Percentiles rank a stretch among this genome's conserved stretches.
phyloP scores from a whole-genome alignment of 768 basidiomycete genomes.

The Strobilomyces dryophilus region DNA sequence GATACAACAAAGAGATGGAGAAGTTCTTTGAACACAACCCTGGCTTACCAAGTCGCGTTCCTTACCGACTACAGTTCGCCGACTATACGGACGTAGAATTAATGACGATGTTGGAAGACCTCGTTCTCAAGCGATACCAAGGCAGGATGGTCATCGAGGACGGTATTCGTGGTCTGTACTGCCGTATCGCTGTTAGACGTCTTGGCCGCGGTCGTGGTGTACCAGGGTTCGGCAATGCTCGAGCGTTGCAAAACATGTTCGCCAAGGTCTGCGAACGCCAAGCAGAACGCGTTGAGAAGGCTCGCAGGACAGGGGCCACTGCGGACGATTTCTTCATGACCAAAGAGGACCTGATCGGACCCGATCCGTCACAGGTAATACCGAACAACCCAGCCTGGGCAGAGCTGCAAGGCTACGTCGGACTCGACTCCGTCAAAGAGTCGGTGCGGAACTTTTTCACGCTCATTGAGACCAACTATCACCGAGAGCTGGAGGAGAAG shows the following conservation, averaged over 20 bases:
- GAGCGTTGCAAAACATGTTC: constrained; percentile 53
- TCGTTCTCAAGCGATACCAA: constrained; percentile 41
- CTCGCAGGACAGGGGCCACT: constrained; percentile 35
- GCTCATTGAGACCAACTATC: constrained; percentile 50
- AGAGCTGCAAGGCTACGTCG: constrained; percentile 48
- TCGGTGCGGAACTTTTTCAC: constrained; percentile 45
- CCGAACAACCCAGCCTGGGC: constrained; percentile 46
- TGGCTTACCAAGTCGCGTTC: constrained; percentile 63
- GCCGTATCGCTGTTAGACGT: constrained; percentile 31
- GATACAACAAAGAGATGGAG: constrained; percentile 72
- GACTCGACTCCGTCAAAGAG: constrained; percentile 55
- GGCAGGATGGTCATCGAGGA: constrained; percentile 54
- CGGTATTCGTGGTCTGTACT: constrained; percentile 50
- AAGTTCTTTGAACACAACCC: constrained; percentile 77
- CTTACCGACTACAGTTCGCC: constrained; percentile 52
- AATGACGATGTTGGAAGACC: constrained; percentile 47
- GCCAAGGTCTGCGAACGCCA: constrained; percentile 47
- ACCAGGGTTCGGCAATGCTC: constrained; percentile 65
- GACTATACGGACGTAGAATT: constrained; percentile 63
- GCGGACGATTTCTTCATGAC: constrained; percentile 50
- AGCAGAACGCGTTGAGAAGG: constrained; percentile 43
- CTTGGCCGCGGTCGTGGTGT: constrained; percentile 16
- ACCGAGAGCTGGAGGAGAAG: constrained; percentile 54
- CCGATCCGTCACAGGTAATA: constrained; percentile 51
- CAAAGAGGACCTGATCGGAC: constrained; percentile 60